phyloP scores from a whole-genome alignment of 257 asterid genomes.

The Ilex asprella region DNA sequence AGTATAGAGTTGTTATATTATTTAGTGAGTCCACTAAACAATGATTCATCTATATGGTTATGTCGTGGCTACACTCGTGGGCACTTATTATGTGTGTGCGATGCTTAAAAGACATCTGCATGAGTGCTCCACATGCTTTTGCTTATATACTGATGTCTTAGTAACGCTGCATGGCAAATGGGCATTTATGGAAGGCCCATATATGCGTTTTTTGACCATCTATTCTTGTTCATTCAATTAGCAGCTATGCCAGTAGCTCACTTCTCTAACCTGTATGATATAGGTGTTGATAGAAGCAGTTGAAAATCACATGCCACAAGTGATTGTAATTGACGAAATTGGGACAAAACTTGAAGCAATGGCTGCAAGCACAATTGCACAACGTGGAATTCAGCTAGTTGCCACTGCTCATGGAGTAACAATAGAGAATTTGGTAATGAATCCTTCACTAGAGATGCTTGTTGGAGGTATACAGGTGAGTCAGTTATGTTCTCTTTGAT shows the following conservation, averaged over 20 bases:
- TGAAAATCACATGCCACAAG: conserved; percentile 99
- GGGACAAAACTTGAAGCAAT: conserved; percentile 95
- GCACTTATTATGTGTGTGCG: too few species aligned
- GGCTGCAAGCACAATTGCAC: conserved; percentile 98
- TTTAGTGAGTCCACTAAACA: too few species aligned
- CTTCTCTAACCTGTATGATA: conserved; percentile 7
- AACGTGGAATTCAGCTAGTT: conserved; percentile 97
- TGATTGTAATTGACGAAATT: conserved; percentile 93
- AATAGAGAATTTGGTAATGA: conserved; percentile 82
- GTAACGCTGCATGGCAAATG: background rate
- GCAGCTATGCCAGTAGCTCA: background rate
- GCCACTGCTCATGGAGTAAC: conserved; percentile 99
- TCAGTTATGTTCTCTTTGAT: conserved; percentile 4
- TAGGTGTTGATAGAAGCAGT: conserved; percentile 98
- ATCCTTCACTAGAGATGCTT: conserved; percentile 96
- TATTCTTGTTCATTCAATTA: background rate
- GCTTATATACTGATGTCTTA: background rate
- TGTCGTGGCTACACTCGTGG: too few species aligned
- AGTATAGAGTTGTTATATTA: too few species aligned
- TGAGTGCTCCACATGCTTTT: background rate
- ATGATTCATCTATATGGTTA: too few species aligned
- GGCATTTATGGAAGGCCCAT: background rate
- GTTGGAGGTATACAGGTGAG: conserved; percentile 97
- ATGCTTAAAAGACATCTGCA: background rate
- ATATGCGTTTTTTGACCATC: background rate